phyloP scores from a whole-genome alignment of 2,329 filamentous ascomycete genomes.

The Chrysoporthe cubensis region DNA sequence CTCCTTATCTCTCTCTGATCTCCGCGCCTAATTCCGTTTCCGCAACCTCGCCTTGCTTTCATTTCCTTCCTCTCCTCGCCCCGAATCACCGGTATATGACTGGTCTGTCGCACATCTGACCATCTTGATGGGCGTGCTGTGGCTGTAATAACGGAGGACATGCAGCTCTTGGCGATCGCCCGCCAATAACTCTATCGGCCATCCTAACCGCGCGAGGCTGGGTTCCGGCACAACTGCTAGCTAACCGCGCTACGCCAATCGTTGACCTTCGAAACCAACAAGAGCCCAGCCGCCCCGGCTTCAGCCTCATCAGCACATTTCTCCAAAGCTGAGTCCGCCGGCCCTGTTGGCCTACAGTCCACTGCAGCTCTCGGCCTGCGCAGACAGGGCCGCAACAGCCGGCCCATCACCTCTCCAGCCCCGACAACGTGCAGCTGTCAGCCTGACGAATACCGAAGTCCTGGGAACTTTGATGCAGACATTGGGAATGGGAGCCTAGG shows the following conservation, averaged over 20 bases:
- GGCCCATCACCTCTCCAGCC: neutral
- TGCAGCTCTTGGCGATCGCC: neutral
- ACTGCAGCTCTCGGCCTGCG: neutral
- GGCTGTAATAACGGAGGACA: conserved; percentile 7
- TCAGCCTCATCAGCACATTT: neutral
- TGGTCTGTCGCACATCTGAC: neutral
- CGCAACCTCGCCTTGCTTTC: neutral
- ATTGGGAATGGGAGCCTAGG: neutral
- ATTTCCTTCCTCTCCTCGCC: neutral
- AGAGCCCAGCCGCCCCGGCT: neutral
- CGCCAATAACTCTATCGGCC: neutral
- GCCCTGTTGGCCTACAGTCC: neutral
- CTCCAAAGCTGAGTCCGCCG: neutral
- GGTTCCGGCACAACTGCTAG: neutral
- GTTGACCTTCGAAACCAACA: neutral
- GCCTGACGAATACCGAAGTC: neutral
- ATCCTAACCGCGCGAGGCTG: conserved; percentile 3
- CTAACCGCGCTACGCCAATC: neutral
- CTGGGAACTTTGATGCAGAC: neutral
- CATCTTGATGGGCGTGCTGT: conserved; percentile 1
- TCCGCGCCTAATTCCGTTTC: neutral
- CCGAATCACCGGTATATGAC: neutral
- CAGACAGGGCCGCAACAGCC: neutral
- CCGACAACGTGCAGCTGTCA: neutral
- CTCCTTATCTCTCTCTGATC: neutral